Conservation (phyloP, 176 grass and related monocot genomes). For the Triticum urartu region DNA sequence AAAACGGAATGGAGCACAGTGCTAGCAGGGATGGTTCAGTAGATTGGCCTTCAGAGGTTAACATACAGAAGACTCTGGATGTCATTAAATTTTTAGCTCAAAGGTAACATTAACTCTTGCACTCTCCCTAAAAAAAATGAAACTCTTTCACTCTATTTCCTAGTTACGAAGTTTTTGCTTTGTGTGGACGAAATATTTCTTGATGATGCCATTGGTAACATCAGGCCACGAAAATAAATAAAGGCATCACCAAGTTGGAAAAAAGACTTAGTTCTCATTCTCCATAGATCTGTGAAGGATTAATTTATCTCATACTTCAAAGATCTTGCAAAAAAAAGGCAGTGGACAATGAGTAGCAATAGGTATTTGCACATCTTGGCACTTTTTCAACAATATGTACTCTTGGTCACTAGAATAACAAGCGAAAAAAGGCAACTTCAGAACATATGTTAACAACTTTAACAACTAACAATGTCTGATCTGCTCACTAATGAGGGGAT, state of each 20-base stretch:
- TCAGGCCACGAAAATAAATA: neutral
- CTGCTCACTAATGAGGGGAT: neutral
- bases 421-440: neutral
- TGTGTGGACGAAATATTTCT: neutral
- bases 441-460: neutral
- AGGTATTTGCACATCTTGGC: neutral
- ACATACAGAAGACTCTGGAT: conserved; percentile 69
- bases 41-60: conserved; percentile 58
- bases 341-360: neutral
- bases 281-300: neutral
- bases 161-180: neutral
- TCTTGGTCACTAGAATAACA: neutral
- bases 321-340: neutral
- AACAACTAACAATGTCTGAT: neutral
- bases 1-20: conserved; percentile 94
- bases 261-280: neutral
- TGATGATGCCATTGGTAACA: conserved; percentile 3
- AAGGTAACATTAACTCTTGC: conserved; percentile 47
- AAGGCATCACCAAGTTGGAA: neutral
- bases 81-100: conserved; percentile 74
- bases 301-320: neutral
- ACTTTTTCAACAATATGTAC: neutral
- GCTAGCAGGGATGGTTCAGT: conserved; percentile 89
- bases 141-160: conserved; percentile 1
- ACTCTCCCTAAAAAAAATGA: neutral